These are phyloP conservation scores for Tricholoma terreum DNA, from an alignment of 768 basidiomycete species.

Conservation along the genomic window DNA sequence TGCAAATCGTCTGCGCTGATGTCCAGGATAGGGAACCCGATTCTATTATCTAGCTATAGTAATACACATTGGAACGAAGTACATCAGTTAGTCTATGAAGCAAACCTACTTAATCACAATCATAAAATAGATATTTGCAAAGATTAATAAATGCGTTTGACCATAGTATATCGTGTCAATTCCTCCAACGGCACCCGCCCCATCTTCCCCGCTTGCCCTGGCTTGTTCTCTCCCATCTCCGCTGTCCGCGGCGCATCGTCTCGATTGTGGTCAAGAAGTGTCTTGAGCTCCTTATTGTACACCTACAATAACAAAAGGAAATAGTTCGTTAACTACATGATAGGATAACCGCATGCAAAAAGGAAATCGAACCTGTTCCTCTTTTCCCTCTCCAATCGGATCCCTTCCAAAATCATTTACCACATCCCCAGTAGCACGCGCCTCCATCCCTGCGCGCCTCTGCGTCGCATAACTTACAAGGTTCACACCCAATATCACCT, in stretches of 20 bases:
- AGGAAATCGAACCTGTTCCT: constrained; percentile 65
- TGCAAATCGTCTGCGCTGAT: too few relatives aligned
- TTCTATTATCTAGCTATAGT: not conserved
- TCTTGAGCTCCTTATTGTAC: constrained; percentile 81
- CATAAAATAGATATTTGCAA: not conserved
- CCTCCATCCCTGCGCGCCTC: constrained; percentile 75
- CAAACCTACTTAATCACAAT: too few relatives aligned
- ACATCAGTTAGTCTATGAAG: not conserved
- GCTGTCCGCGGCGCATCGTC: constrained; percentile 67
- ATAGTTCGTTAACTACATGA: not conserved
- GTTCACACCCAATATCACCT: constrained; percentile 89
- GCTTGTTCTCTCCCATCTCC: constrained; percentile 68
- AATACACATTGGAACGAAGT: not conserved
- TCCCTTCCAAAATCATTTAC: constrained; percentile 89
- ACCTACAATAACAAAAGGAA: constrained; percentile 38
- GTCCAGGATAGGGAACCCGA: too few relatives aligned
- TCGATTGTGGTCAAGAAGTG: constrained; percentile 58
- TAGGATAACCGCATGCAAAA: not conserved
- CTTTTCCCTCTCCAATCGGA: constrained; percentile 86
- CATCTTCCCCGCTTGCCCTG: constrained; percentile 43
- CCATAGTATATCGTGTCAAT: constrained; percentile 93
- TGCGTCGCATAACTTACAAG: constrained; percentile 80
- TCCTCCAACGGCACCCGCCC: constrained; percentile 79
- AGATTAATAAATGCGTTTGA: constrained; percentile 77
- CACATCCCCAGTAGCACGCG: constrained; percentile 65